These are phyloP conservation scores for Paramecium octaurelia DNA, from an alignment of 73 alveolate species.

Conservation along the genomic window DNA sequence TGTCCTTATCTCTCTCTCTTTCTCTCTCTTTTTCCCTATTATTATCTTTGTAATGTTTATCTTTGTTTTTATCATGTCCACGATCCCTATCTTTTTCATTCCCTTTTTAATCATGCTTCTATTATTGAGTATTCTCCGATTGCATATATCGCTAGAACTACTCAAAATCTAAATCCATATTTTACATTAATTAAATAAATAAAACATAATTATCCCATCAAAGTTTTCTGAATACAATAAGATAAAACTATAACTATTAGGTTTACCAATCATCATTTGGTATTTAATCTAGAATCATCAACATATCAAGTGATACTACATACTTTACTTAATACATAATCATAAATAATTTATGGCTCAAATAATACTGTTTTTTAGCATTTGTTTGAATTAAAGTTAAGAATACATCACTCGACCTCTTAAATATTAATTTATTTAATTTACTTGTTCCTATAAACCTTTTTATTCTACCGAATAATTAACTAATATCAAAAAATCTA, in stretches of 20 bases:
- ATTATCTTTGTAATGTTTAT: background rate
- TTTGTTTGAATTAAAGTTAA: too few relatives aligned
- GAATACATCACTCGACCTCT: background rate
- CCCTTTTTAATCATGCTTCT: background rate
- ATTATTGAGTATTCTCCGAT: background rate
- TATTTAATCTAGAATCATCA: background rate
- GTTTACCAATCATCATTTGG: too few relatives aligned
- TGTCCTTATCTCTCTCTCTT: background rate
- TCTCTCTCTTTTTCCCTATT: conserved; percentile 25
- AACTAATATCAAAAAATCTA: too few relatives aligned
- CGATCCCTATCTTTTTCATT: background rate
- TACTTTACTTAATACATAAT: background rate
- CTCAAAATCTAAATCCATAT: conserved; percentile 33
- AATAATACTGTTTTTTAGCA: background rate
- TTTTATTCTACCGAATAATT: too few relatives aligned
- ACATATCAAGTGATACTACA: too few relatives aligned
- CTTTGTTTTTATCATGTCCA: background rate
- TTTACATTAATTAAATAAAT: background rate
- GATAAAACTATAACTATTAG: background rate
- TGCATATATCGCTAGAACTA: background rate
- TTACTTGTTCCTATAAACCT: too few relatives aligned
- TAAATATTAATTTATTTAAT: too few relatives aligned
- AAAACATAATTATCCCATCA: background rate
- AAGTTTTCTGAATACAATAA: background rate
- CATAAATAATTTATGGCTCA: too few relatives aligned